Percentiles rank a stretch among this genome's conserved stretches.
Evolutionary conservation across 108 stramenopile genomes (phyloP).

Genomic region (Cylindrotheca closterium): DNA sequence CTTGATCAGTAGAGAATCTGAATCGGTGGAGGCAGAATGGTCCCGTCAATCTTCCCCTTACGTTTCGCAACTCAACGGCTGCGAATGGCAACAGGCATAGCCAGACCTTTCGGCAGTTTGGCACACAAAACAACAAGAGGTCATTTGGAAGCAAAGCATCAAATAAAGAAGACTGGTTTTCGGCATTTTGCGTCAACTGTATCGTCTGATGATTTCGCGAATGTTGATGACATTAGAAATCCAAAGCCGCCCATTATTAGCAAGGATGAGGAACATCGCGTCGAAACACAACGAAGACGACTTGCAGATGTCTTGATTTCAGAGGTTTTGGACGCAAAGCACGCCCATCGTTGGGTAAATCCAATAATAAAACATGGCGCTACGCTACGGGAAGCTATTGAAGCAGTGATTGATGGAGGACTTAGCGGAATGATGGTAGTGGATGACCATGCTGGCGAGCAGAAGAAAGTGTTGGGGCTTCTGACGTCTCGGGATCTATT

Average conservation of each 20-base stretch:
- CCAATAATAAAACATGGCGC: constrained; percentile 60
- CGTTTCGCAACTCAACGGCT: too few species aligned
- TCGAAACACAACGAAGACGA: constrained; percentile 24
- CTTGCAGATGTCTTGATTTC: constrained; percentile 51
- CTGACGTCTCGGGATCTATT: constrained; percentile 79
- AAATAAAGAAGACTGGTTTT: neutral
- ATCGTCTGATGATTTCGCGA: neutral
- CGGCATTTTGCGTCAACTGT: constrained; percentile 2
- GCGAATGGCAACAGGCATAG: too few species aligned
- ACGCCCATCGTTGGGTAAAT: constrained; percentile 79
- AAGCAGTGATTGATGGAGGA: constrained; percentile 69
- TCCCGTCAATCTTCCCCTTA: too few species aligned
- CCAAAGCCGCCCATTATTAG: neutral
- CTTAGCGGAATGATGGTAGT: constrained; percentile 86
- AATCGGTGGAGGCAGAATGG: too few species aligned
- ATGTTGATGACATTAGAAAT: neutral
- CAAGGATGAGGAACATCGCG: constrained; percentile 28
- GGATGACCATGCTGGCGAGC: constrained; percentile 26
- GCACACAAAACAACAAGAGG: too few species aligned
- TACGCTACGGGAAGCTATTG: constrained; percentile 66
- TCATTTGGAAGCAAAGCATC: neutral
- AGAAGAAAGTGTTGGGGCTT: constrained; percentile 61
- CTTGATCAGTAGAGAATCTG: too few species aligned
- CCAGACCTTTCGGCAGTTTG: too few species aligned
- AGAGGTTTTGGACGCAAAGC: constrained; percentile 78